phyloP scores from a whole-genome alignment of 139 green algal species.

The Picochlorum sp. region DNA sequence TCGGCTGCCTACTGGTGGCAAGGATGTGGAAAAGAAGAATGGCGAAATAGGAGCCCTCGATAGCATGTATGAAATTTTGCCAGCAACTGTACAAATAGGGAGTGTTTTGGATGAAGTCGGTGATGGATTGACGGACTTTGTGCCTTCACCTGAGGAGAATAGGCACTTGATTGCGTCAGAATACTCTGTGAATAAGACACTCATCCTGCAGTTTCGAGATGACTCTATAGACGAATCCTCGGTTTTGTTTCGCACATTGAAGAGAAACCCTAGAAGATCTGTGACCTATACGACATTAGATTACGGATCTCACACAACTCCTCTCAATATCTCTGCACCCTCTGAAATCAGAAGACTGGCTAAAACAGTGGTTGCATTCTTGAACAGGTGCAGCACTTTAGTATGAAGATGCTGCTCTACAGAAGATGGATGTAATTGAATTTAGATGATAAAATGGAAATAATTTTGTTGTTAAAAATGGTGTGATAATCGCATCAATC shows the following conservation, averaged over 20 bases:
- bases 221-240: slow-evolving; percentile 80
- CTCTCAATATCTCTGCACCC: background rate
- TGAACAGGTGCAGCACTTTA: too few species aligned
- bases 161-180: slow-evolving; percentile 28
- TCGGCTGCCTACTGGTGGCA: too few species aligned
- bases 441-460: too few species aligned
- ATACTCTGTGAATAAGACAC: slow-evolving; percentile 50
- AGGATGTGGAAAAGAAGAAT: background rate
- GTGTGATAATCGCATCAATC: too few species aligned
- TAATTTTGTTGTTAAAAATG: too few species aligned
- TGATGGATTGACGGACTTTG: slow-evolving; percentile 60
- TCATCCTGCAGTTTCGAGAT: slow-evolving; percentile 74
- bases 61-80: slow-evolving; percentile 65
- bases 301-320: background rate
- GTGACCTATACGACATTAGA: background rate
- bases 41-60: background rate
- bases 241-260: slow-evolving; percentile 44
- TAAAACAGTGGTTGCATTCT: too few species aligned
- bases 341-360: background rate
- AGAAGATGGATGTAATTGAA: too few species aligned
- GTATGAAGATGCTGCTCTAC: too few species aligned
- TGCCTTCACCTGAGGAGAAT: slow-evolving; percentile 60
- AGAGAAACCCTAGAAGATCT: background rate
- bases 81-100: slow-evolving; percentile 69
- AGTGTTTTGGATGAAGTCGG: slow-evolving; percentile 71